Evolutionary conservation across 2,329 filamentous ascomycete genomes (phyloP).

Genomic region (Fusarium abutilonis): DNA sequence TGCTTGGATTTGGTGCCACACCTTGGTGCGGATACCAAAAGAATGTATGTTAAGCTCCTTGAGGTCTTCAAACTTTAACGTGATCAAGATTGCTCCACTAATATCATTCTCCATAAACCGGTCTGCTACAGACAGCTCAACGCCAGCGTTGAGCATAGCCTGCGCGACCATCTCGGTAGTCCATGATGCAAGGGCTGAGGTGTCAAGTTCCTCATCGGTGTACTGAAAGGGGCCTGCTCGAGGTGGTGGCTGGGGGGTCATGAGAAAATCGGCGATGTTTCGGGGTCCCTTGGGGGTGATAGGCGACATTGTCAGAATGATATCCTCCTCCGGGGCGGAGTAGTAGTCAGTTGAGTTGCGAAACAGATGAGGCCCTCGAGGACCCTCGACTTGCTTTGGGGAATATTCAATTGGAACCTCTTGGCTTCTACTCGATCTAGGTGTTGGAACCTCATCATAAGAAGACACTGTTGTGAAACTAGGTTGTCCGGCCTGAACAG

Average conservation of each 20-base stretch:
- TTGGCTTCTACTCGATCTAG: slow-evolving; percentile 70
- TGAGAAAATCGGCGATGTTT: slow-evolving; percentile 43
- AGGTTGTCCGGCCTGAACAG: slow-evolving; percentile 69
- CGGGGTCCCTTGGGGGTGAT: slow-evolving; percentile 72
- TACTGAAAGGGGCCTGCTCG: slow-evolving; percentile 66
- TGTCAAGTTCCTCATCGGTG: slow-evolving; percentile 66
- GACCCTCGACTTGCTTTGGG: slow-evolving; percentile 78
- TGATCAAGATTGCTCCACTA: slow-evolving; percentile 84
- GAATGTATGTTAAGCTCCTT: slow-evolving; percentile 83
- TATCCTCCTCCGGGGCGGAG: slow-evolving; percentile 55
- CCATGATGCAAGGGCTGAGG: slow-evolving; percentile 71
- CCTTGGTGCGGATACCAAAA: slow-evolving; percentile 80
- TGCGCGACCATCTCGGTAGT: slow-evolving; percentile 80
- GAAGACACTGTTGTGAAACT: slow-evolving; percentile 90
- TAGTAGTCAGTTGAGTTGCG: slow-evolving; percentile 66
- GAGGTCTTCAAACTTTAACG: slow-evolving; percentile 90
- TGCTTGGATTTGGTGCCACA: slow-evolving; percentile 82
- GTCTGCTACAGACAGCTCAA: slow-evolving; percentile 80
- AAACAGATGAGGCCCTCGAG: slow-evolving; percentile 87
- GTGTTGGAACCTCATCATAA: slow-evolving; percentile 84
- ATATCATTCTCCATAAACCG: slow-evolving; percentile 94
- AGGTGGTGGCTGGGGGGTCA: slow-evolving; percentile 41
- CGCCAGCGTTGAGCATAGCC: slow-evolving; percentile 86
- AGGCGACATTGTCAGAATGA: slow-evolving; percentile 75
- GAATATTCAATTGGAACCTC: slow-evolving; percentile 69